Base-by-base conservation (phyloP, 2,329 filamentous ascomycete genomes). In the Colletotrichum musicola region DNA sequence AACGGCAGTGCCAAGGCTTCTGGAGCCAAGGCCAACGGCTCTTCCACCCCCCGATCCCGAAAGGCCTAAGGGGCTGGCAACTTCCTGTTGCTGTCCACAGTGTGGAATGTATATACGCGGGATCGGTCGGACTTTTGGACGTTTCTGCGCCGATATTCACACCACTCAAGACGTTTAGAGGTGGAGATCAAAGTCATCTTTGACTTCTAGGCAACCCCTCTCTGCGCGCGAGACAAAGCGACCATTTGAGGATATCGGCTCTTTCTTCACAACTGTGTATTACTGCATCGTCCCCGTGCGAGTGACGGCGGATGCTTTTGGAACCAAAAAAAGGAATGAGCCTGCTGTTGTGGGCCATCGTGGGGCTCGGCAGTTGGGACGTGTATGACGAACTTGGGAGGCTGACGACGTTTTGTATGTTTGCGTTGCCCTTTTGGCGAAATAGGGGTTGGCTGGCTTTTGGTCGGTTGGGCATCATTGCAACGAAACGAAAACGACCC, bases 31-130 rank as follows among this genome's bases (percentile, higher is more conserved):
- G 79, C 86, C 73, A 91, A 87, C 76, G 89, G 88, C 72, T 66
- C 85, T 71, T 66, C 85, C 70, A 85, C 86, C 66, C 89, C 90
- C 56, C 86, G 91, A 74, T 92, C 90, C 73, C 89, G 91, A 77
- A 93, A 93, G 86, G 91, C 91, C 64, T 91, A 89, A 80, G 69
- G 35, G 35, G 10, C 18, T 46, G 50, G 13, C 62, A 61, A 51
- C 35, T 14, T 12, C 51, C 13, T 25, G 35, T 50, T 69, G 66
- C 50, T 42, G 20, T 55, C 59, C 65, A 55, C 62, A 14, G 49
- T 49, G 55, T 68, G 65, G 62, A 65, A 38, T 69, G 66, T 69
- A 69, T 61, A 69, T 69, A 69, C 51, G 62, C 62, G 62, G 62
- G 50, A 61, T 38, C 50, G 55, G 20, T 44, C 22, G 51, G 44